phyloP scores from a whole-genome alignment of 2,329 filamentous ascomycete genomes.

The Plenodomus lindquistii region DNA sequence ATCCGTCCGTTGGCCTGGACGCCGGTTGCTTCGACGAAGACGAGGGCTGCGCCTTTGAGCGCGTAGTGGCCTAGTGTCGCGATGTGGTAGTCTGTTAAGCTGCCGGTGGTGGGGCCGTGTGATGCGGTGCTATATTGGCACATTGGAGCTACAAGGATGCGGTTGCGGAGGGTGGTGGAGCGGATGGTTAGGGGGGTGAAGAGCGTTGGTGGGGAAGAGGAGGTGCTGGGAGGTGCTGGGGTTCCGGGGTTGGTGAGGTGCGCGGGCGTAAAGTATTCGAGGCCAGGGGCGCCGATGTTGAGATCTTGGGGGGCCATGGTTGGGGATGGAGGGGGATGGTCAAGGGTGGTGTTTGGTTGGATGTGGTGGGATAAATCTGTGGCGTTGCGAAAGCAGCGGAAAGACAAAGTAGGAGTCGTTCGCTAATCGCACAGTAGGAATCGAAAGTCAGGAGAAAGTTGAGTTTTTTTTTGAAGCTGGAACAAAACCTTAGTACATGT shows the following conservation, averaged over 20 bases:
- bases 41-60: conserved; percentile 41
- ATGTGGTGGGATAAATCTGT: too few species aligned
- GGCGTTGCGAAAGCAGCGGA: too few species aligned
- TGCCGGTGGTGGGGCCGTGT: conserved; percentile 40
- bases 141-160: conserved; percentile 46
- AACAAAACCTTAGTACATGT: too few species aligned
- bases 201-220: conserved; percentile 30
- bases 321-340: too few species aligned
- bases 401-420: too few species aligned
- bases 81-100: conserved; percentile 45
- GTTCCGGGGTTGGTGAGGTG: conserved; percentile 50
- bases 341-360: not conserved
- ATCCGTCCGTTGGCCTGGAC: conserved; percentile 44
- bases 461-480: too few species aligned
- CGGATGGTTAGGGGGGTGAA: conserved; percentile 45
- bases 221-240: conserved; percentile 11
- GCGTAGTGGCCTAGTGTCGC: conserved; percentile 46
- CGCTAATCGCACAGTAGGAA: too few species aligned
- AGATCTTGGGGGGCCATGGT: conserved; percentile 33
- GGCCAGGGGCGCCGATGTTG: conserved; percentile 28
- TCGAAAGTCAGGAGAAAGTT: too few species aligned
- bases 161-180: conserved; percentile 39
- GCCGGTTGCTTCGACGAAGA: conserved; percentile 44
- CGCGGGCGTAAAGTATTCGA: conserved; percentile 53
- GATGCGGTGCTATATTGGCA: conserved; percentile 42